phyloP scores from a whole-genome alignment of 208 protist species.

The Leishmania lainsoni region DNA sequence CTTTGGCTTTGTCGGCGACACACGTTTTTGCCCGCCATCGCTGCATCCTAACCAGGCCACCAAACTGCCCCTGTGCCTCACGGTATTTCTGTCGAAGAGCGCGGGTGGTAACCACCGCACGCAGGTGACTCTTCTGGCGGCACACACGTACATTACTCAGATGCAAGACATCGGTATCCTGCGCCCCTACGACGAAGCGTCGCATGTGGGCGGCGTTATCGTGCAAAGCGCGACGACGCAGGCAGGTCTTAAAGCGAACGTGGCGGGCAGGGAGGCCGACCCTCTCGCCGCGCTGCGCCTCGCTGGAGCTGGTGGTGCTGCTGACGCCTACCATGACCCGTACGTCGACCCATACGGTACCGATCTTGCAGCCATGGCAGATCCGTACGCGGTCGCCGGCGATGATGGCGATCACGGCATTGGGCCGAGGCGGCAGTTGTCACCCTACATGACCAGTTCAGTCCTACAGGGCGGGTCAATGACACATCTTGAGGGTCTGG shows the following conservation, averaged over 20 bases:
- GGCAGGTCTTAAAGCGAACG: background rate
- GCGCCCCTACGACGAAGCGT: constrained; percentile 1
- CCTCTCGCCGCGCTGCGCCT: constrained; percentile 20
- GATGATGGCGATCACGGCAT: background rate
- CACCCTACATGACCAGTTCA: background rate
- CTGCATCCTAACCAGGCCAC: constrained; percentile 31
- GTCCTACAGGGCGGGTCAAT: background rate
- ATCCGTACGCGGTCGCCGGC: constrained; percentile 23
- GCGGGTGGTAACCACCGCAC: constrained; percentile 61
- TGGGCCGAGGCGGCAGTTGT: background rate
- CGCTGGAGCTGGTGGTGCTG: background rate
- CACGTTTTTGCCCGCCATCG: constrained; percentile 44
- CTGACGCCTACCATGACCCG: constrained; percentile 25
- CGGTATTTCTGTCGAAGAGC: constrained; percentile 57
- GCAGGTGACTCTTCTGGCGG: constrained; percentile 49
- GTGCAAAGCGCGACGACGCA: background rate
- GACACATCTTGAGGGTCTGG: background rate
- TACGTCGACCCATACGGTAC: constrained; percentile 19
- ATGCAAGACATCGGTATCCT: constrained; percentile 48
- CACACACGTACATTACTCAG: constrained; percentile 59
- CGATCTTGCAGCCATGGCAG: background rate
- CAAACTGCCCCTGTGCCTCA: constrained; percentile 41
- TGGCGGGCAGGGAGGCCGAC: constrained; percentile 5
- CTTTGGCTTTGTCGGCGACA: constrained; percentile 71
- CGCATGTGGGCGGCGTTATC: background rate